These are phyloP conservation scores for peach (Prunus persica) DNA, from an alignment of 306 rosid genomes.

Conservation along the genomic window DNA sequence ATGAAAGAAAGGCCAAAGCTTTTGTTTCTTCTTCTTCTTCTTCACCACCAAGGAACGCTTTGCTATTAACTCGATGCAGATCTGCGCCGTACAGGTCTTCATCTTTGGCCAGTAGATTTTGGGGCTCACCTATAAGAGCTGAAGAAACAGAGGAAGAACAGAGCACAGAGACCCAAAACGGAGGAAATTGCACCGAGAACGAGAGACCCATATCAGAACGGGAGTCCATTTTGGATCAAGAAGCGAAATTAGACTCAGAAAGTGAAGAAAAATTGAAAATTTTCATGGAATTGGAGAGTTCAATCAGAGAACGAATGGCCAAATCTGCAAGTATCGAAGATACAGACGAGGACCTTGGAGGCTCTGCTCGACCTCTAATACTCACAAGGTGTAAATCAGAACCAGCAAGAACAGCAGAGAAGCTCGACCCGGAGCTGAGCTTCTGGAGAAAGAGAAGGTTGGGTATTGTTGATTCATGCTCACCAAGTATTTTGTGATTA, in stretches of 20 bases:
- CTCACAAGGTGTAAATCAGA: constrained; percentile 88
- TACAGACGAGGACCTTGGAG: constrained; percentile 23
- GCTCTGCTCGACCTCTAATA: constrained; percentile 33
- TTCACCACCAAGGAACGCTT: constrained; percentile 68
- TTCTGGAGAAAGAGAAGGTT: constrained; percentile 51
- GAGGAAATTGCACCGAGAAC: constrained; percentile 12
- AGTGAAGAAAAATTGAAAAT: constrained; percentile 31
- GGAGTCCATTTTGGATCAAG: constrained; percentile 41
- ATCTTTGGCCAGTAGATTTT: constrained; percentile 52
- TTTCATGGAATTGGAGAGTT: constrained; percentile 36
- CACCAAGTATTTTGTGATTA: constrained; percentile 45
- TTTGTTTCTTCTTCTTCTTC: constrained; percentile 22
- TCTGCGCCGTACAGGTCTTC: constrained; percentile 83
- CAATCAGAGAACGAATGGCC: constrained; percentile 29
- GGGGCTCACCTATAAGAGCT: constrained; percentile 46
- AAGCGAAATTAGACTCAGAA: constrained; percentile 20
- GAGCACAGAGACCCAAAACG: constrained; percentile 16
- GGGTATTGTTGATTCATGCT: constrained; percentile 41
- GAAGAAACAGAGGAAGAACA: constrained; percentile 36
- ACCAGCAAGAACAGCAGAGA: constrained; percentile 56
- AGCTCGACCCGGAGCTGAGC: constrained; percentile 46
- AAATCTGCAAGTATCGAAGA: constrained; percentile 32
- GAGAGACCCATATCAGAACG: constrained; percentile 26
- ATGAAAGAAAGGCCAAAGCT: constrained; percentile 13
- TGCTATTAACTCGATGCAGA: constrained; percentile 69